Evolutionary conservation across 148 eudicot genomes (phyloP).

Genomic region (Rhododendron griersonianum): DNA sequence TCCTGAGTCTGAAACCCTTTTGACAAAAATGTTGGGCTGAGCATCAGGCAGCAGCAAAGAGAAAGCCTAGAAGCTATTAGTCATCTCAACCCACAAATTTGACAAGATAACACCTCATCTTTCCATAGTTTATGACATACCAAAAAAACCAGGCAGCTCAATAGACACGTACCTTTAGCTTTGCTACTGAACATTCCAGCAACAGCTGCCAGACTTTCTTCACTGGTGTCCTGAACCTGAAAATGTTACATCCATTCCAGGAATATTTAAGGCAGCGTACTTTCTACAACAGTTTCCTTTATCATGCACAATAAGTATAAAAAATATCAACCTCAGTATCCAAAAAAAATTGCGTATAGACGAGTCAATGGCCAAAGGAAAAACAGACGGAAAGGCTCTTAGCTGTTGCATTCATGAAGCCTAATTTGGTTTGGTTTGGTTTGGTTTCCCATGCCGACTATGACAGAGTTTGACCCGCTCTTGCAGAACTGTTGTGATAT

Average conservation of each 20-base stretch:
- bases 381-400: not conserved
- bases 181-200: conserved; percentile 99
- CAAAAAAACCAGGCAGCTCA: conserved; percentile 1
- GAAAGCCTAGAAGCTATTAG: not conserved
- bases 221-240: conserved; percentile 90
- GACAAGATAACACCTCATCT: not conserved
- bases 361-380: not conserved
- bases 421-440: not conserved
- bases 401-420: not conserved
- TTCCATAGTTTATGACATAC: not conserved
- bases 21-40: not conserved
- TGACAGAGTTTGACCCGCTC: not conserved
- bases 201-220: conserved; percentile 97
- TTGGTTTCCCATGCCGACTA: not conserved
- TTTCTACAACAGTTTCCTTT: not conserved
- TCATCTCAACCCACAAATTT: not conserved
- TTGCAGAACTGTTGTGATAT: not conserved
- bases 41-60: not conserved
- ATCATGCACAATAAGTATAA: not conserved
- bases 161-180: conserved; percentile 65
- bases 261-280: not conserved
- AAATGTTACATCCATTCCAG: conserved; percentile 12
- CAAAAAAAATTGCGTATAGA: not conserved
- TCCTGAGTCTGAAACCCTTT: not conserved
- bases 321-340: not conserved